Conservation (phyloP, 2,329 filamentous ascomycete species). For the Cladobotryum mycophilum region DNA sequence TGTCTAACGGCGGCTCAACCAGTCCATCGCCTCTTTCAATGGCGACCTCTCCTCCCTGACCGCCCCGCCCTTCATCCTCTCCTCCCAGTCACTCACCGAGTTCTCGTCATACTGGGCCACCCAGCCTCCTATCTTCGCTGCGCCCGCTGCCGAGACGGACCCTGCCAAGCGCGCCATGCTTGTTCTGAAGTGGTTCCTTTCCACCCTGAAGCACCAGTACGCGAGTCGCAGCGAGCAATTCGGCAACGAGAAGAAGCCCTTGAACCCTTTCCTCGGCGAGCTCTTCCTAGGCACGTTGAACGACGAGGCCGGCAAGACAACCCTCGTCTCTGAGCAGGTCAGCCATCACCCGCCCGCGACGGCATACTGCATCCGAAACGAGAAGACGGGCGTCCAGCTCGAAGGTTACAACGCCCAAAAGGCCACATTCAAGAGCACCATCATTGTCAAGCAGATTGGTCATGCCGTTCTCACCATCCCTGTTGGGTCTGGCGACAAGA, state of each 20-base stretch:
- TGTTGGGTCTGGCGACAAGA: conserved; percentile 23
- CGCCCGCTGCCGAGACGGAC: conserved; percentile 72
- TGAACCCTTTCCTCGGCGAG: conserved; percentile 95
- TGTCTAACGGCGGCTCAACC: neutral
- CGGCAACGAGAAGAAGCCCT: conserved; percentile 93
- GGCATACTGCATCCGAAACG: conserved; percentile 87
- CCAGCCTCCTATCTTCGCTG: conserved; percentile 70
- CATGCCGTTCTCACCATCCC: conserved; percentile 78
- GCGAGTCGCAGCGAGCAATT: conserved; percentile 67
- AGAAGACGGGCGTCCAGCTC: conserved; percentile 70
- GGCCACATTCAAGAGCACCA: conserved; percentile 87
- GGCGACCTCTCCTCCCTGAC: conserved; percentile 76
- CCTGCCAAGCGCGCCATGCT: conserved; percentile 75
- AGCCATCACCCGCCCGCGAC: conserved; percentile 92
- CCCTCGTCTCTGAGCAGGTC: conserved; percentile 90
- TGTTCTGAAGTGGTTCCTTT: conserved; percentile 95
- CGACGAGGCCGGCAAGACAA: conserved; percentile 72
- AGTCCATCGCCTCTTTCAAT: conserved; percentile 76
- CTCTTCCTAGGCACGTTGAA: conserved; percentile 90
- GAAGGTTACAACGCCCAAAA: conserved; percentile 95
- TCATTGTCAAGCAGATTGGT: conserved; percentile 90
- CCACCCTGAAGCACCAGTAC: conserved; percentile 83
- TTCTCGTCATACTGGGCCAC: conserved; percentile 81
- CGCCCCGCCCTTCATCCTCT: conserved; percentile 76
- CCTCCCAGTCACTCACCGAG: conserved; percentile 69